phyloP scores from a whole-genome alignment of 2,329 filamentous ascomycete species.

The Blumeriella jaapii region DNA sequence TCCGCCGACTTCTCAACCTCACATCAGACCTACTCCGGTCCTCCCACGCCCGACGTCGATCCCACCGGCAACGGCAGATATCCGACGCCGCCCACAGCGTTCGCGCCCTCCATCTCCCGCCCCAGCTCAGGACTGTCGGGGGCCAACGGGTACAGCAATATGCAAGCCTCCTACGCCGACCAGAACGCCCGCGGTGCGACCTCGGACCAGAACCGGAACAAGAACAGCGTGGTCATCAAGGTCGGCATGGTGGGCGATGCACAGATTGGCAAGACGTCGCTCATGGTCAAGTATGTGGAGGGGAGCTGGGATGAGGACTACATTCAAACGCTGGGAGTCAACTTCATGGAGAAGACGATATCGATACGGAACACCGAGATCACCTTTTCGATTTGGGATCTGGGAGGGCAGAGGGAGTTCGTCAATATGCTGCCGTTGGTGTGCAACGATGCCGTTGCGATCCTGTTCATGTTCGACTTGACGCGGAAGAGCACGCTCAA shows the following conservation, averaged over 20 bases:
- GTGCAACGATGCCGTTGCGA: conserved; percentile 96
- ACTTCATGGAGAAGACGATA: conserved; percentile 99
- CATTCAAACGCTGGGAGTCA: conserved; percentile 96
- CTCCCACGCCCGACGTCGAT: conserved; percentile 22
- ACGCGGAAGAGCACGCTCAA: conserved; percentile 97
- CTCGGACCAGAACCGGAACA: conserved; percentile 22
- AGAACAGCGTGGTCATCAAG: conserved; percentile 87
- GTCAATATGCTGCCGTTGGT: conserved; percentile 99
- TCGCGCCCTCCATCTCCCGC: conserved; percentile 25
- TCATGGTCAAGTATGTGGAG: conserved; percentile 99
- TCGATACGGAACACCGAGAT: conserved; percentile 99
- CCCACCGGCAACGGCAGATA: conserved; percentile 24
- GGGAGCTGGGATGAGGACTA: conserved; percentile 99
- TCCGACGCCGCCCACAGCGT: conserved; percentile 25
- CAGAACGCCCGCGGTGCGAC: conserved; percentile 23
- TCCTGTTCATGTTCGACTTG: conserved; percentile 98
- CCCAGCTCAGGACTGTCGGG: conserved; percentile 26
- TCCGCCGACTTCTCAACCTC: conserved; percentile 25
- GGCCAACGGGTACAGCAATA: conserved; percentile 24
- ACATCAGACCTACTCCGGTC: conserved; percentile 20
- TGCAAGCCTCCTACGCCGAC: conserved; percentile 25
- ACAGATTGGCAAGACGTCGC: conserved; percentile 95
- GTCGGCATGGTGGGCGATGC: conserved; percentile 99
- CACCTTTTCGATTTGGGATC: conserved; percentile 98
- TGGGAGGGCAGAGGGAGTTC: conserved; percentile 95